A percentile compares a stretch with the other conserved stretches of the same genome.
These are phyloP conservation scores for Tephrocybe sp. DNA, from an alignment of 768 basidiomycete species.

Conservation along the genomic window DNA sequence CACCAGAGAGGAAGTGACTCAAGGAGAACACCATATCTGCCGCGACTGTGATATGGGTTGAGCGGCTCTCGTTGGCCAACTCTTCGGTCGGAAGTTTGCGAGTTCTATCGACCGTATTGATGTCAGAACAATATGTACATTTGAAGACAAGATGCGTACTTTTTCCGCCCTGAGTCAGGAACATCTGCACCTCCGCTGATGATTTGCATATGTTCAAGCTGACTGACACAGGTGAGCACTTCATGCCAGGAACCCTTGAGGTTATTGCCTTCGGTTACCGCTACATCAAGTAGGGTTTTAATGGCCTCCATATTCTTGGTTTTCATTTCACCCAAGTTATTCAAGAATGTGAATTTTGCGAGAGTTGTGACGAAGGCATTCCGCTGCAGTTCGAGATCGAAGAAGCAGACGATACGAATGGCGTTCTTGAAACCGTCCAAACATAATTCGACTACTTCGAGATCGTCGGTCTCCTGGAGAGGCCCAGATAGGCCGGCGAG, in stretches of 20 bases:
- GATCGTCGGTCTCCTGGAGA: conserved; percentile 91
- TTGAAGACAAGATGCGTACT: conserved; percentile 50
- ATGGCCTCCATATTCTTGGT: conserved; percentile 99
- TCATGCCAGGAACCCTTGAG: conserved; percentile 96
- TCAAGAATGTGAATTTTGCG: conserved; percentile 95
- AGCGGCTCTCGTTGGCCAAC: conserved; percentile 93
- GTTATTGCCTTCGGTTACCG: conserved; percentile 94
- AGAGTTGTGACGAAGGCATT: conserved; percentile 98
- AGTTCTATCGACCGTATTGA: conserved; percentile 32
- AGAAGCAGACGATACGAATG: conserved; percentile 95
- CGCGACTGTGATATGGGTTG: conserved; percentile 96
- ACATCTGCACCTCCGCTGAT: conserved; percentile 89
- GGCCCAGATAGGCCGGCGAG: conserved; percentile 93
- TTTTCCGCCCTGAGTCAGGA: conserved; percentile 73
- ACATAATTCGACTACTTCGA: conserved; percentile 88
- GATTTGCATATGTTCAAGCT: conserved; percentile 97
- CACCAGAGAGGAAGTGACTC: conserved; percentile 92
- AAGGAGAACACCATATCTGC: conserved; percentile 99
- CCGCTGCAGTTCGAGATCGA: conserved; percentile 95
- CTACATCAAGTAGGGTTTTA: conserved; percentile 90
- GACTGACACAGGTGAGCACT: conserved; percentile 94
- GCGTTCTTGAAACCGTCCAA: conserved; percentile 95
- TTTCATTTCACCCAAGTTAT: conserved; percentile 98
- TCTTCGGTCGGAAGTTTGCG: conserved; percentile 84
- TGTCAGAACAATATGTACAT: conserved; percentile 8